Evolutionary conservation across 2,329 filamentous ascomycete genomes (phyloP).

Genomic region (Fusarium sp.): DNA sequence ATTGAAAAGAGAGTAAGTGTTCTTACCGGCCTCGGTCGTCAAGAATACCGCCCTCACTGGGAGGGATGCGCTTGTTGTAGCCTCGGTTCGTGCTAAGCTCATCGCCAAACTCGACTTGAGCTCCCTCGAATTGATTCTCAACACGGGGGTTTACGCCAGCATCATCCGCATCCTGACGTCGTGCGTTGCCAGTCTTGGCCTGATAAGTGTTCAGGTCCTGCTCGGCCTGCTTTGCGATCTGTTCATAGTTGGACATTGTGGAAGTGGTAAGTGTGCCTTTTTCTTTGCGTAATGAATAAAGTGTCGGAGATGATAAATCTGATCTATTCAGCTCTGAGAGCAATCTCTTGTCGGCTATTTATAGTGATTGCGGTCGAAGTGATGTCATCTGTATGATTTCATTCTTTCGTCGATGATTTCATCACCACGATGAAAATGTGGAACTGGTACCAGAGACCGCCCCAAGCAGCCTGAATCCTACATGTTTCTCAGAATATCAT

Average conservation of each 20-base stretch:
- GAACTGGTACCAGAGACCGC: conserved; percentile 14
- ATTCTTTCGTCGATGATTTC: conserved; percentile 41
- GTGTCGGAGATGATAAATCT: not conserved
- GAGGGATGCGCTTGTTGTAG: conserved; percentile 60
- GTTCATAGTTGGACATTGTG: conserved; percentile 52
- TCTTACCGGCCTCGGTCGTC: conserved; percentile 60
- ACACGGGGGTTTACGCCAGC: conserved; percentile 56
- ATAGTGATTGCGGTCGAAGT: conserved; percentile 14
- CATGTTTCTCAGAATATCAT: not conserved
- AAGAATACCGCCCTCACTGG: conserved; percentile 57
- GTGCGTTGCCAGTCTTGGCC: conserved; percentile 59
- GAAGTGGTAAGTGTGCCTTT: not conserved
- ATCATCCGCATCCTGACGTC: conserved; percentile 53
- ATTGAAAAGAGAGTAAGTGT: not conserved
- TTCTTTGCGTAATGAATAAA: not conserved
- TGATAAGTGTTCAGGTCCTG: conserved; percentile 61
- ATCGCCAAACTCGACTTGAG: conserved; percentile 51
- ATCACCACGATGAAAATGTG: conserved; percentile 36
- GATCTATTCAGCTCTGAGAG: not conserved
- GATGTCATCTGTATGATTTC: conserved; percentile 45
- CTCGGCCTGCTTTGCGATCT: conserved; percentile 60
- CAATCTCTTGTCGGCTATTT: conserved; percentile 12
- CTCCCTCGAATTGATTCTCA: conserved; percentile 56
- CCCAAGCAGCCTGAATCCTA: not conserved
- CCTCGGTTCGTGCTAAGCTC: conserved; percentile 60